Percentiles rank a stretch among this genome's conserved stretches.
Conservation (phyloP, 371 early-diverging fungal species). For the Basidiobolus heterosporus region DNA sequence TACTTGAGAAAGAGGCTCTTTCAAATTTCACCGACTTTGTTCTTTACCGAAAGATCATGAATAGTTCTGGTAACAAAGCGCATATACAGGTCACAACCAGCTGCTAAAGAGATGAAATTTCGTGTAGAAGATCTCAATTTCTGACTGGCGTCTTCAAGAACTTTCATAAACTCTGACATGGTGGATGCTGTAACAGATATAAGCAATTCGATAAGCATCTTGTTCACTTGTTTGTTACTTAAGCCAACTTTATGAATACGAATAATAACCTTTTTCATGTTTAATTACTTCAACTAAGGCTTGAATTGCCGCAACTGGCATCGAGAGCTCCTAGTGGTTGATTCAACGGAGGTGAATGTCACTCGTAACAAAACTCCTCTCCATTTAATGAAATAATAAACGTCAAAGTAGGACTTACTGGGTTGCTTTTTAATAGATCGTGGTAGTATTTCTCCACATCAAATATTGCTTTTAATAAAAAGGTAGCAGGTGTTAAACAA, state of each 20-base stretch:
- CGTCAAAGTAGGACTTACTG: too few species aligned
- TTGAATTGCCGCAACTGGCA: constrained; percentile 77
- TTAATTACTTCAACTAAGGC: constrained; percentile 59
- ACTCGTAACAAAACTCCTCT: too few species aligned
- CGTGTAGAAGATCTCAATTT: constrained; percentile 37
- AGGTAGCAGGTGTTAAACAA: too few species aligned
- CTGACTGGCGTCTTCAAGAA: constrained; percentile 48
- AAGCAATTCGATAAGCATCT: background rate
- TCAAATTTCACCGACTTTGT: too few species aligned
- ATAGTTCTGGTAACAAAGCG: constrained; percentile 52
- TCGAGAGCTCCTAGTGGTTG: constrained; percentile 69
- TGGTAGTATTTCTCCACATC: too few species aligned
- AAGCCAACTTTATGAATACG: background rate
- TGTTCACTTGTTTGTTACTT: background rate
- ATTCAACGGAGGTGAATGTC: too few species aligned
- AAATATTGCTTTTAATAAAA: too few species aligned
- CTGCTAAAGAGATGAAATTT: constrained; percentile 51
- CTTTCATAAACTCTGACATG: constrained; percentile 74
- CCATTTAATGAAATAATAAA: too few species aligned
- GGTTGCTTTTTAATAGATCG: too few species aligned
- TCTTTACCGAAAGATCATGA: constrained; percentile 1
- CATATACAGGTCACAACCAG: constrained; percentile 80
- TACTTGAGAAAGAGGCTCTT: too few species aligned
- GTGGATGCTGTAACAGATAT: constrained; percentile 48
- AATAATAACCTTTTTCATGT: constrained; percentile 32